Base-by-base conservation (phyloP, 1,139 yeast genomes). In the Yamadazyma friedrichii region DNA sequence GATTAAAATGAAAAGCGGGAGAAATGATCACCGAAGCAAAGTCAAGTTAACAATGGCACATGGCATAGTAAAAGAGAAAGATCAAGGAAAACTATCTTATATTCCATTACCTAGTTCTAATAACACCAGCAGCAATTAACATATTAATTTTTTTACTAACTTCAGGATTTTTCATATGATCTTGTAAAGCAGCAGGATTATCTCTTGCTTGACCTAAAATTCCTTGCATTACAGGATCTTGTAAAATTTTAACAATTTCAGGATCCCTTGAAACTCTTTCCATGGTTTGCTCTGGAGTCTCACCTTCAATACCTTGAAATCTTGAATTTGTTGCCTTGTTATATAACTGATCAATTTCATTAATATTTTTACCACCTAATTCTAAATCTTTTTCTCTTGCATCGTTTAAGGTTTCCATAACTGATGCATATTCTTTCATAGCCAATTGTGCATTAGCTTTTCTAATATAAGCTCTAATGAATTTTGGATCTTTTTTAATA, bases 171-270 rank as follows among this genome's bases (percentile, higher is more conserved):
- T 80, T 87, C 97, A 94, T 89, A 67, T 94, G 98, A 54, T 93
- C 98, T 62, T 88, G 94, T 54, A 94, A 77, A 37, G 98, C 98
- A 39, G 96, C 96, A 36, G 98, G 98, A 62, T 94, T 87, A 48
- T 83, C 88, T 64, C 86, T 88, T 15, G 98, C 98, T 70, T 94
- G 98, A 51, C 82, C 84, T 61, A 94, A 77, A 53, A 94, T 93
- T 46, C 93, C 85, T 69, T 89, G 94, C 98, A 94, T 93, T 35
- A 93, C 91, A 11, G 98, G 98, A 61, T 93, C 98, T 64, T 88
- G 94, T 66, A 94, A 77, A 54, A 91, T 89, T 45, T 82, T 76
- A 40, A 86, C 89, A 50, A 93, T 84, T 70, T 93, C 98, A 15
- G 98, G 98, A 65, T 94, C 98, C 64, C 85, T 80, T 44, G 88